Conservation (phyloP, 169 alveolate genomes). For the Plasmodium vivax region DNA sequence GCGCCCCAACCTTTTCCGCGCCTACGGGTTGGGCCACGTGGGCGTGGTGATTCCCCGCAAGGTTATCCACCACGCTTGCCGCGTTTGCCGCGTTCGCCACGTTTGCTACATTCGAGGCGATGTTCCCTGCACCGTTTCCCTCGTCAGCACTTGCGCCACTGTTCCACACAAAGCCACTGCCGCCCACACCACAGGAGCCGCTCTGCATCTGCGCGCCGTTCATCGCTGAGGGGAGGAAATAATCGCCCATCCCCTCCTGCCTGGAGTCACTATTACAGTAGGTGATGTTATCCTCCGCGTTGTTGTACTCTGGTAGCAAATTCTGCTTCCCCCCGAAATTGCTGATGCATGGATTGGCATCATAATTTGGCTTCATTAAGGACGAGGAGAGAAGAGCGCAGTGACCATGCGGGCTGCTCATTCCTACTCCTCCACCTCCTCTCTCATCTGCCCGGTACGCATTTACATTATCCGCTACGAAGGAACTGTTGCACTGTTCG, state of each 20-base stretch:
- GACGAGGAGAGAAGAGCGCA: background rate
- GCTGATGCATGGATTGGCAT: background rate
- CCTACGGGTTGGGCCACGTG: background rate
- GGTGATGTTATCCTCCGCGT: conserved; percentile 56
- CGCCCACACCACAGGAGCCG: background rate
- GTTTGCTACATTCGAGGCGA: background rate
- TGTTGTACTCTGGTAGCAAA: conserved; percentile 44
- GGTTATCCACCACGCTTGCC: too few relatives aligned
- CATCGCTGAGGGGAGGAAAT: background rate
- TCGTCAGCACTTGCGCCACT: background rate
- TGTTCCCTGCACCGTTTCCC: background rate
- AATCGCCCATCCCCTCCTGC: background rate
- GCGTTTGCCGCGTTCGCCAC: background rate
- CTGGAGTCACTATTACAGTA: conserved; percentile 8
- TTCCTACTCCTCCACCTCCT: background rate
- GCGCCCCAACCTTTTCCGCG: background rate
- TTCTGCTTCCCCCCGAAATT: background rate
- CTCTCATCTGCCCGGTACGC: background rate
- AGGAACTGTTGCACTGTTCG: background rate
- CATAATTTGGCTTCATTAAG: background rate
- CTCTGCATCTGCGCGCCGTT: background rate
- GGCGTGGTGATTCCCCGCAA: conserved; percentile 11
- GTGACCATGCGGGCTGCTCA: background rate
- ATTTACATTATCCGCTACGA: background rate
- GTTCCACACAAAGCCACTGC: background rate